A percentile compares a stretch with the other conserved stretches of the same genome.
phyloP scores from a whole-genome alignment of 78 protist species.

The Ministeria vibrans region DNA sequence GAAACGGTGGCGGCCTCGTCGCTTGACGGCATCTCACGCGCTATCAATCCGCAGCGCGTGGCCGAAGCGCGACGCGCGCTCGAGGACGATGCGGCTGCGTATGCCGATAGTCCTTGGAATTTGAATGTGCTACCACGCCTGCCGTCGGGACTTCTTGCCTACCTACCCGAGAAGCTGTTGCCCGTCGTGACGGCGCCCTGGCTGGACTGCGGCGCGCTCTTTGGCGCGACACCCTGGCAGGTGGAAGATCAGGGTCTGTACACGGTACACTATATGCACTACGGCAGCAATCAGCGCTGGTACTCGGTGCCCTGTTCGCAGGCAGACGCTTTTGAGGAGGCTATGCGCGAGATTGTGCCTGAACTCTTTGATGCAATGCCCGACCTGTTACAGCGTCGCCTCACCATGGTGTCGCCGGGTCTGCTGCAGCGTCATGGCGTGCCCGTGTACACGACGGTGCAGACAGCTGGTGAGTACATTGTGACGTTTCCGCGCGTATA shows the following conservation, averaged over 20 bases:
- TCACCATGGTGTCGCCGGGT: conserved; percentile 58
- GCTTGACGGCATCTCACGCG: too few species aligned
- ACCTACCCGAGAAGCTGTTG: too few species aligned
- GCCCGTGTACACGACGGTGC: conserved; percentile 49
- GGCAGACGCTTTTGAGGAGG: conserved; percentile 35
- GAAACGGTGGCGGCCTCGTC: neutral
- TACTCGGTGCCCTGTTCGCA: conserved; percentile 19
- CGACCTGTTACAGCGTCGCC: conserved; percentile 40
- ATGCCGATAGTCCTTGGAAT: too few species aligned
- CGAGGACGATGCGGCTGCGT: too few species aligned
- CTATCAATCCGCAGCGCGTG: too few species aligned
- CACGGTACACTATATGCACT: conserved; percentile 68
- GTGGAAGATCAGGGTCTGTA: conserved; percentile 71
- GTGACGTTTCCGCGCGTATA: conserved; percentile 83
- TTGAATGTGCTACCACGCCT: too few species aligned
- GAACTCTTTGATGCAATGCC: conserved; percentile 58
- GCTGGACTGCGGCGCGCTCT: conserved; percentile 80
- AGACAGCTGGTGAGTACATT: conserved; percentile 75
- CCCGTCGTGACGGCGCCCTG: conserved; percentile 55
- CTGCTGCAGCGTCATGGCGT: conserved; percentile 29
- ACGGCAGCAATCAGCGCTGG: conserved; percentile 81
- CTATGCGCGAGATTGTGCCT: conserved; percentile 28
- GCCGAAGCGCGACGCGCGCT: too few species aligned
- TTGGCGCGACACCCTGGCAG: conserved; percentile 88
- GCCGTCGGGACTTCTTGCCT: neutral